Conservation (phyloP, 177 flowering plant genomes). For the Vitis hybrid region DNA sequence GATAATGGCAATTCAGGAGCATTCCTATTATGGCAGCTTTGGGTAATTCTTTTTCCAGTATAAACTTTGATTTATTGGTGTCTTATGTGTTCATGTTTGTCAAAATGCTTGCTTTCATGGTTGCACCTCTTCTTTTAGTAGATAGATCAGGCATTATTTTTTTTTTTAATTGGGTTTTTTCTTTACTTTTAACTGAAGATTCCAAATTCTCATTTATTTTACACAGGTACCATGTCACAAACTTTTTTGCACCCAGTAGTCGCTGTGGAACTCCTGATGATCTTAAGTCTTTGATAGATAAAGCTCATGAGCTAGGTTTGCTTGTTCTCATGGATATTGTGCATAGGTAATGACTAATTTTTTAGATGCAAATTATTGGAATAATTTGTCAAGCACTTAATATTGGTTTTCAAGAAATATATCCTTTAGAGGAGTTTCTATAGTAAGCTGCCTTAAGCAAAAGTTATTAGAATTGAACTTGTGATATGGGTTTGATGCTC, state of each 20-base stretch:
- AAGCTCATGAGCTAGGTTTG: conserved; percentile 94
- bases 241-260: conserved; percentile 98
- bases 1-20: conserved; percentile 99
- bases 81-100: neutral
- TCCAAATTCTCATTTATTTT: neutral
- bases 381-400: neutral
- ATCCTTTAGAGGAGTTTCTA: no score
- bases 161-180: neutral
- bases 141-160: neutral
- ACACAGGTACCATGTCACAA: conserved; percentile 94
- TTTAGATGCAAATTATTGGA: neutral
- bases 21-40: conserved; percentile 98
- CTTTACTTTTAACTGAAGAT: neutral
- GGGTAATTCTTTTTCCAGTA: conserved; percentile 51
- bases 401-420: no score
- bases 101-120: neutral
- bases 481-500: no score
- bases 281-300: conserved; percentile 93
- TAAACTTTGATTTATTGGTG: neutral
- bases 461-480: no score
- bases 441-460: no score
- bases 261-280: conserved; percentile 99
- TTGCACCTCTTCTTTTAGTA: neutral
- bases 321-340: conserved; percentile 99
- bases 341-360: conserved; percentile 64